Evolutionary conservation across 2,329 filamentous ascomycete species (phyloP).

Genomic region (Diaporthe eres): DNA sequence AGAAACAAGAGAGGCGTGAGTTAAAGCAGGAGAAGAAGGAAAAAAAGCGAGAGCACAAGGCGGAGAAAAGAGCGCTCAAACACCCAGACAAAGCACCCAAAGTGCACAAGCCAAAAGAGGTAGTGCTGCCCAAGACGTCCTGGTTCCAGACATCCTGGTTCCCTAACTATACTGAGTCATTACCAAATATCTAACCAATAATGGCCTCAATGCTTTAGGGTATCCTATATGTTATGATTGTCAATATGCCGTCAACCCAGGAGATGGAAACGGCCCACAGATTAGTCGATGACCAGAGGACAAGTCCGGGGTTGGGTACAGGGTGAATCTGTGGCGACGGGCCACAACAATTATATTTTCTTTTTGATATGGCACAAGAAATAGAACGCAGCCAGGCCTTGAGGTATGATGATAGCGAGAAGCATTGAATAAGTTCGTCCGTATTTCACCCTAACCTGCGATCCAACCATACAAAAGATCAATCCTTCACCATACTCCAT

Average conservation of each 20-base stretch:
- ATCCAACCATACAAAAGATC: background rate
- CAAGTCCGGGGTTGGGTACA: background rate
- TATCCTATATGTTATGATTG: background rate
- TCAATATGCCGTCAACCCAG: background rate
- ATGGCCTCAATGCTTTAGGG: background rate
- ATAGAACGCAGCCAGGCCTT: too few relatives aligned
- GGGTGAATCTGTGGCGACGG: too few relatives aligned
- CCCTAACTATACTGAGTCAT: too few relatives aligned
- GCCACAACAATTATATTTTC: too few relatives aligned
- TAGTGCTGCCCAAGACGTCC: background rate
- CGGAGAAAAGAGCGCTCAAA: background rate
- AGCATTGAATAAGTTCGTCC: background rate
- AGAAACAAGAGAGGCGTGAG: background rate
- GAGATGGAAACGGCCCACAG: background rate
- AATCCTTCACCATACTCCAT: constrained; percentile 14
- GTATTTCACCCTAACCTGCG: background rate
- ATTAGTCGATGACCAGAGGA: background rate
- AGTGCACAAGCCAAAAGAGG: constrained; percentile 8
- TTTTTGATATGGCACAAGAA: too few relatives aligned
- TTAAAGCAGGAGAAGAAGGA: background rate
- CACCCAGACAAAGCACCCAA: constrained; percentile 5
- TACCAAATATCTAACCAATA: background rate
- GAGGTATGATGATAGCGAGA: too few relatives aligned
- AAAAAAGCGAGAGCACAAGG: background rate
- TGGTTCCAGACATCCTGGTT: too few relatives aligned